A percentile compares a stretch with the other conserved stretches of the same genome.
Conservation (phyloP, 371 early-diverging fungal genomes). For the Circinella minor region DNA sequence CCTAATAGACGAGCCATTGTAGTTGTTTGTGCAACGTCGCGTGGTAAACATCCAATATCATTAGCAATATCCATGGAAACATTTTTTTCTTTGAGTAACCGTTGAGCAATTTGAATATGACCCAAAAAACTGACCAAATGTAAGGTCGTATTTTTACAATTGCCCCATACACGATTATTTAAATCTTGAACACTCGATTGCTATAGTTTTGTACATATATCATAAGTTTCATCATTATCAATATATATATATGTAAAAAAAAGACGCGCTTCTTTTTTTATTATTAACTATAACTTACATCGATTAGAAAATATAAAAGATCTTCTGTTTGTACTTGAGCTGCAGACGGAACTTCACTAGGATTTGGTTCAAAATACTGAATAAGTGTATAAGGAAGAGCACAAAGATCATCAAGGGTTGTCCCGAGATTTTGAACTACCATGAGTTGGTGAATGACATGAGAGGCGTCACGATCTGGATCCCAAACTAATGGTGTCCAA, state of each 20-base stretch:
- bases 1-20: conserved; percentile 10
- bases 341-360: conserved; percentile 9
- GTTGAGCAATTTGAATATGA: conserved; percentile 20
- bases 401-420: conserved; percentile 18
- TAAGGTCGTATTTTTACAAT: conserved; percentile 20
- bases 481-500: conserved; percentile 32
- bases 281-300: conserved; percentile 7
- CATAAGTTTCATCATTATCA: too few relatives aligned
- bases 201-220: background rate
- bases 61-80: conserved; percentile 19
- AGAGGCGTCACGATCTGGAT: conserved; percentile 22
- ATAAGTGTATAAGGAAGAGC: conserved; percentile 25
- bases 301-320: conserved; percentile 20
- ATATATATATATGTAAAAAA: too few relatives aligned
- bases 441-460: conserved; percentile 22
- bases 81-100: conserved; percentile 14
- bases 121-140: conserved; percentile 27
- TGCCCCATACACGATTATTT: conserved; percentile 21
- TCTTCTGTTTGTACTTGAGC: conserved; percentile 20
- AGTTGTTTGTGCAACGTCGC: conserved; percentile 23
- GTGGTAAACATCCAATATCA: conserved; percentile 17
- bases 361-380: conserved; percentile 17
- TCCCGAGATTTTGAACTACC: conserved; percentile 18
- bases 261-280: too few relatives aligned
- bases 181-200: conserved; percentile 11